Evolutionary conservation across 2,329 filamentous ascomycete species (phyloP), one percentile per base, ranked within the genome.

Genomic region (Beauveria sp.): DNA sequence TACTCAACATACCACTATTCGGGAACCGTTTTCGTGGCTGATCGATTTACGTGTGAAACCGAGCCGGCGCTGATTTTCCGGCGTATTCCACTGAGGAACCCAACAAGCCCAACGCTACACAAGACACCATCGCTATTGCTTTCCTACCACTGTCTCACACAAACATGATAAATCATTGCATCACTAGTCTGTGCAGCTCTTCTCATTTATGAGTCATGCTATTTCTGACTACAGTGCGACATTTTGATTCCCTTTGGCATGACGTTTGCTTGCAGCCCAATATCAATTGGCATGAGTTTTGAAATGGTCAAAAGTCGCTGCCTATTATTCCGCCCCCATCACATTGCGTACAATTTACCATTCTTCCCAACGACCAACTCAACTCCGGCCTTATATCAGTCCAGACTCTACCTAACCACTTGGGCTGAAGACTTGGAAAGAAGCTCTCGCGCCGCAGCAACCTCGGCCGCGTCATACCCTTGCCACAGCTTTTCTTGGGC

Each of bases 401-500:
- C 16, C n/a, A 44, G 8, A 61, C 43, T 59, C 72, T 67, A 84
- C 68, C 80, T 77, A 62, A 79, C 72, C 51, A 77, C 70, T 47
- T 72, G 67, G 26, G 73, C 68, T 43, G 77, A 73, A 64, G 84
- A 81, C 63, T 80, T 78, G 61, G 84, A 80, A 43, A 92, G 75
- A 62, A 92, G 76, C 66, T 86, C 84, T 67, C 84, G 81, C 54
- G 88, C 89, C 14, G 90, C 90, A 67, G 83, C 82, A 55, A 96
- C 76, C 70, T 96, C 90, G 3, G 82, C 81, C 68, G 83, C 77
- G 62, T 88, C 84, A 72, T 90, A 93, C 9, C 90, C 90, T 68
- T 84, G 80, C 87, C 89, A 92, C 20, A 83, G 82, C 64, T 79
- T 79, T 72, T 91, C 83, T 61, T 82, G 77, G 55, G 81, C 78